Percentiles rank a stretch among this genome's conserved stretches.
Conservation (phyloP, 768 basidiomycete genomes). For the Tubosaeta brunneosetosa region DNA sequence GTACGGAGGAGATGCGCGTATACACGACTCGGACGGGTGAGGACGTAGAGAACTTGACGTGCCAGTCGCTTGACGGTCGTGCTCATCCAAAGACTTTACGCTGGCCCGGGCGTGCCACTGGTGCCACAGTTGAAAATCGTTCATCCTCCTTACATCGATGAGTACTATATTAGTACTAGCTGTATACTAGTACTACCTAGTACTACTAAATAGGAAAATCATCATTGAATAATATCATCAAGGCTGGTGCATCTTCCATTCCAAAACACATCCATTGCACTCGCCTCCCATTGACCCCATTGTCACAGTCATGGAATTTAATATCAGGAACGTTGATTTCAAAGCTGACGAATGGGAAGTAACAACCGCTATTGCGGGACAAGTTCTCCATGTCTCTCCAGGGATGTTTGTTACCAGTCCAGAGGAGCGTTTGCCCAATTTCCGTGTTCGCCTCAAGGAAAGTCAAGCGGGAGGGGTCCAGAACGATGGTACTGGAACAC, state of each 20-base stretch:
- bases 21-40: no score
- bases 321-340: conserved; percentile 29
- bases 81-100: no score
- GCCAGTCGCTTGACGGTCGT: no score
- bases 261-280: background rate
- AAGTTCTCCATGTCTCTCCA: conserved; percentile 45
- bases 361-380: conserved; percentile 46
- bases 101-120: no score
- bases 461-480: conserved; percentile 47
- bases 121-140: no score
- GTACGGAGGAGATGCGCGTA: no score
- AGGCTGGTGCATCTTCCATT: no score
- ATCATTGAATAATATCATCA: no score
- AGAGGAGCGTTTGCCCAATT: conserved; percentile 45
- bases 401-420: conserved; percentile 23
- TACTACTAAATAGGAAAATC: background rate
- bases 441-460: conserved; percentile 50
- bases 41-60: no score
- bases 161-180: no score
- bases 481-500: conserved; percentile 49
- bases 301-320: conserved; percentile 34
- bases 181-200: no score
- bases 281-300: background rate
- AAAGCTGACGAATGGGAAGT: conserved; percentile 51
- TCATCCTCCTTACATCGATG: no score